Conservation (phyloP, 768 basidiomycete genomes). For the Holtermannia corniformis region DNA sequence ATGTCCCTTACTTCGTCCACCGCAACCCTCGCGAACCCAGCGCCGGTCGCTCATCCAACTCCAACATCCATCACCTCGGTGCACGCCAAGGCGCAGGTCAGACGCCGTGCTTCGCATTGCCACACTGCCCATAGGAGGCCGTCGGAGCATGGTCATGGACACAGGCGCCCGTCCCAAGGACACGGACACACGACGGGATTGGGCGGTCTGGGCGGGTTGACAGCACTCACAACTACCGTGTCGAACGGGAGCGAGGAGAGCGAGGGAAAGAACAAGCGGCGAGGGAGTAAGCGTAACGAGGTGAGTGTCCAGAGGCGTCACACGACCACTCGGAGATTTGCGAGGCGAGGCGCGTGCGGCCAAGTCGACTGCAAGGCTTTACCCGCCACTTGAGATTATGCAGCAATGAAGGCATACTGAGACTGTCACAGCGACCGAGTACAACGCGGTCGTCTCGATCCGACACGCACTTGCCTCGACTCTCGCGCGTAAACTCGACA, state of each 20-base stretch:
- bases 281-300: neutral
- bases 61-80: too few relatives aligned
- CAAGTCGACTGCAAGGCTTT: too few relatives aligned
- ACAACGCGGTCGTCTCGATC: constrained; percentile 20
- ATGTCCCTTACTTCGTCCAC: neutral
- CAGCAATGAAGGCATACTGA: too few relatives aligned
- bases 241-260: neutral
- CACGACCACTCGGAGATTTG: too few relatives aligned
- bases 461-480: constrained; percentile 23
- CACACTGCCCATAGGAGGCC: neutral
- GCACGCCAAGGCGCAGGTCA: neutral
- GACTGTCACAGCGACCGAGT: constrained; percentile 17
- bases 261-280: neutral
- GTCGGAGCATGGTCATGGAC: neutral
- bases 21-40: neutral
- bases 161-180: neutral
- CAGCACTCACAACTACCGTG: neutral
- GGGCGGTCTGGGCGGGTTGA: neutral
- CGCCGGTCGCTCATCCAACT: neutral
- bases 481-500: constrained; percentile 24
- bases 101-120: neutral
- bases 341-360: too few relatives aligned
- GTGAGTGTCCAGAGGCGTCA: neutral
- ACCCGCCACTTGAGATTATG: too few relatives aligned
- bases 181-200: neutral